Percentiles rank a stretch among this genome's conserved stretches.
phyloP scores from a whole-genome alignment of 164 flowering plant species.

The Vitis vinifera region ASM3070453v1 NC_081822.1:2523501-2524000 shows the following conservation, averaged over 20 bases:
- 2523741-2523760: slow-evolving; percentile 71
- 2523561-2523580: too few relatives aligned
- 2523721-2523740: slow-evolving; percentile 88
- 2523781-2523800: slow-evolving; percentile 76
- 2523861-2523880: too few relatives aligned
- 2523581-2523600: too few relatives aligned
- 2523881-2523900: too few relatives aligned
- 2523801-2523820: background rate
- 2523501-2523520: too few relatives aligned
- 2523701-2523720: slow-evolving; percentile 99
- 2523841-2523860: too few relatives aligned
- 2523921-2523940: too few relatives aligned
- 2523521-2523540: too few relatives aligned
- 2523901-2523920: too few relatives aligned
- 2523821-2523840: too few relatives aligned
- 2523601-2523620: background rate
- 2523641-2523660: background rate
- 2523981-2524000: slow-evolving; percentile 97
- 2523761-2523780: slow-evolving; percentile 82
- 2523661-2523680: slow-evolving; percentile 59
- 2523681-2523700: slow-evolving; percentile 98
- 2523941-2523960: slow-evolving; percentile 33
- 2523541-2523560: too few relatives aligned
- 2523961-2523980: slow-evolving; percentile 90
- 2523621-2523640: background rate